Percentiles rank a stretch among this genome's conserved stretches.
phyloP scores from a whole-genome alignment of 1,284 basidiomycete species.

The Chalciporus sp. region DNA sequence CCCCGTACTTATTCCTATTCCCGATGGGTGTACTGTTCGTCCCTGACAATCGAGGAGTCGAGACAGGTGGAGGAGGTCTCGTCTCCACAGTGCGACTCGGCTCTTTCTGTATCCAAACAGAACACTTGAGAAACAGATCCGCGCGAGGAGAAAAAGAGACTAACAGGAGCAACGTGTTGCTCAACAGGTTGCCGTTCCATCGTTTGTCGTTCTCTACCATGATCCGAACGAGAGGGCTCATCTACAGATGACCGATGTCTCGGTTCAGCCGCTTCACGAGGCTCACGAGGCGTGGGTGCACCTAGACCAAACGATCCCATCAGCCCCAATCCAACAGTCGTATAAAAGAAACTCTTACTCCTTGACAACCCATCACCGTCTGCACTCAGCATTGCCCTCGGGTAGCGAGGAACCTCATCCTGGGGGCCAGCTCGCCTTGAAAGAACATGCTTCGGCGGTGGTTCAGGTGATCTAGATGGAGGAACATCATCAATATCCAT shows the following conservation, averaged over 20 bases:
- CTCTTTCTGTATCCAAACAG: slow-evolving; percentile 26
- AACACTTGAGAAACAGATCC: not conserved
- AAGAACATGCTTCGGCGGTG: slow-evolving; percentile 16
- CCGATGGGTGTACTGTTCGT: slow-evolving; percentile 38
- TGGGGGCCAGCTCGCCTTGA: slow-evolving; percentile 17
- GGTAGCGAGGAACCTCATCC: slow-evolving; percentile 39
- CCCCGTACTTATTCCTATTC: slow-evolving; percentile 25
- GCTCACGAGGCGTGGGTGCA: slow-evolving; percentile 22
- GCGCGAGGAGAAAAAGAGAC: slow-evolving; percentile 12
- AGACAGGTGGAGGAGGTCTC: slow-evolving; percentile 17
- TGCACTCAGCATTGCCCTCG: slow-evolving; percentile 41
- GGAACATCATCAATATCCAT: slow-evolving; percentile 34
- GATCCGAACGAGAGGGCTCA: slow-evolving; percentile 10
- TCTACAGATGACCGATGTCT: slow-evolving; percentile 22
- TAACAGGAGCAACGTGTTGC: slow-evolving; percentile 19
- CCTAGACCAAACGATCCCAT: not conserved
- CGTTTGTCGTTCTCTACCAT: slow-evolving; percentile 21
- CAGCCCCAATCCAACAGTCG: not conserved
- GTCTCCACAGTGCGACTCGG: slow-evolving; percentile 18
- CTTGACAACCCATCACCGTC: slow-evolving; percentile 24
- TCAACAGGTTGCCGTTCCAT: slow-evolving; percentile 26
- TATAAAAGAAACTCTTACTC: slow-evolving; percentile 8
- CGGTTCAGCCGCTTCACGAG: slow-evolving; percentile 23
- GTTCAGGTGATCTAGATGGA: slow-evolving; percentile 26
- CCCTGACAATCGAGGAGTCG: slow-evolving; percentile 34